Evolutionary conservation across 2,329 filamentous ascomycete species (phyloP), one percentile per base, ranked within the genome.

Genomic region (Aspergillus caelatus): DNA sequence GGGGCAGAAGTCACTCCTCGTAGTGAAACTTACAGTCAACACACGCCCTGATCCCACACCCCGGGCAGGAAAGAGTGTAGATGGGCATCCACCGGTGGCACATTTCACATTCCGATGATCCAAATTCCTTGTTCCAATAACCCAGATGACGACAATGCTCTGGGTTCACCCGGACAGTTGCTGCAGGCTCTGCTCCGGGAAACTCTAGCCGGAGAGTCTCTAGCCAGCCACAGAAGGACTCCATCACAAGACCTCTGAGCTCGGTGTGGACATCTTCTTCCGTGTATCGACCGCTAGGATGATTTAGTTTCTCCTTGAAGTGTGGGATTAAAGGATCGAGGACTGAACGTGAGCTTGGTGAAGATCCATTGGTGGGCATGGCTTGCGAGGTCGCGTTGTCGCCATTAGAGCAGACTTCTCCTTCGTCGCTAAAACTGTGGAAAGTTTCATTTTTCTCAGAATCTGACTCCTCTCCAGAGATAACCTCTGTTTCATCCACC

Each of bases 71-170:
- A 11, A 77, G 65, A 8, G 63, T 68, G 36, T 68, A 77, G 5
- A 77, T 61, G 0, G 75, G 76, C 63, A 57, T 67, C 69, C 70
- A 76, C 8, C 70, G 62, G 48, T 70, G 65, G 58, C 76, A 78
- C 0, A 46, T 36, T 26, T 70, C 64, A 56, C 76, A 78, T 46
- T 70, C 59, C 1, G 59, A 57, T 14, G 34, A 50, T 6, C 62
- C 67, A 57, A 70, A 68, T 10, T 64, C 34, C 58, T 75, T 75
- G 9, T 60, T 21, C 75, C 75, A 78, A 36, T 57, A 57, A 3
- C 74, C 74, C 2, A 71, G 58, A 50, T 78, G 75, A 9, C 46
- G 62, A 58, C 75, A 75, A 19, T 50, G 14, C 12, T 58, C 43
- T 2, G 57, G 26, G 21, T 57, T 46, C 9, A 59, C 55, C 1